Evolutionary conservation across 2,329 filamentous ascomycete genomes (phyloP), one percentile per base, ranked within the genome.

Genomic region (Teratosphaeria viscida): DNA sequence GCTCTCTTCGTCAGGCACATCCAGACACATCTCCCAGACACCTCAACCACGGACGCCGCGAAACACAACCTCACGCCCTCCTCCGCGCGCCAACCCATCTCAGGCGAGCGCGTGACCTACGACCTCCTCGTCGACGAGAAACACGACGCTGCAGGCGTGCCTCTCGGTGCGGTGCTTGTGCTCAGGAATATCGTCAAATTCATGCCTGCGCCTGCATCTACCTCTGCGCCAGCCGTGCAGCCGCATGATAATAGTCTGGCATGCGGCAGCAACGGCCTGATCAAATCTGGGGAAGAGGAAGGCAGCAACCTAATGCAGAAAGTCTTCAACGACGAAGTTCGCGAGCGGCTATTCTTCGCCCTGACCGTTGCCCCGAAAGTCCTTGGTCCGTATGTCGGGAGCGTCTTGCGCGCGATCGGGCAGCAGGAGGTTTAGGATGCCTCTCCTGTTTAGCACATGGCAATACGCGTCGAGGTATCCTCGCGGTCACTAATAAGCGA

Each of bases 161-260:
- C 89, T n/a, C 79, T 92, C 6, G 89, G 87, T 58, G 87, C 88
- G 2, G 85, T 88, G 14, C 78, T 92, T 32, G 87, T 94, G 39
- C 79, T 94, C 54, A 83, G 89, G 34, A 94, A 94, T 70, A 83
- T 94, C 62, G 89, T 89, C 12, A 74, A 77, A 27, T 81, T 78
- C 54, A 68, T 71, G 65, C 70, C 70, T 6, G 5, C 2, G 5
- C 43, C 43, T 10, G 19, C 43, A 23, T n/a, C 43, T 19, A 23
- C 43, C 43, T 23, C 19, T 6, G 43, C n/a, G 16, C 64, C 66
- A 59, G 53, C 57, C 5, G 52, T 64, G 53, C 53, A 54, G n/a
- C 16, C 27, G 34, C 53, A 54, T 7, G 27, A 54, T 7, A 14
- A 54, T 12, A 32, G 27, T n/a, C 27, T 19, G n/a, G 16, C 27